Conservation (phyloP, 75 land plant species). For the Cupressus sempervirens region DNA sequence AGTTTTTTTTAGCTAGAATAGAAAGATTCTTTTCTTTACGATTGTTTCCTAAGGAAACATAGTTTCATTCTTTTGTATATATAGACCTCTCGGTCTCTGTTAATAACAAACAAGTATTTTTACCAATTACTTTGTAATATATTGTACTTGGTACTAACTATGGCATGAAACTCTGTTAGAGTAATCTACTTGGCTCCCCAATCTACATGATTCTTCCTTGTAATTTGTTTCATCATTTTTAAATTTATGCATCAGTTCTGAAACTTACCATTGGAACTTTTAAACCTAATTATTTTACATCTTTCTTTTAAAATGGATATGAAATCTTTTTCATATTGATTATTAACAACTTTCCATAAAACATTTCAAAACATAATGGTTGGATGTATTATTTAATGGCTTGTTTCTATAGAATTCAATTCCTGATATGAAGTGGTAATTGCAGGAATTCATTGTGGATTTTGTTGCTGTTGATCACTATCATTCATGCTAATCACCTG, state of each 20-base stretch:
- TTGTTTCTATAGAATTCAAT: neutral
- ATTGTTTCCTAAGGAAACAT: too few relatives aligned
- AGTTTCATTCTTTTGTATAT: too few relatives aligned
- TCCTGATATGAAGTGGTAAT: constrained; percentile 1
- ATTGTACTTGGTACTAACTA: neutral
- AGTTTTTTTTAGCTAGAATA: too few relatives aligned
- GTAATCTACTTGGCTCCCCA: neutral
- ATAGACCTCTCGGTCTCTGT: too few relatives aligned
- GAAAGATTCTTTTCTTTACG: too few relatives aligned
- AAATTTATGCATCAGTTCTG: neutral
- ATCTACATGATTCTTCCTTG: neutral
- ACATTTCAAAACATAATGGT: neutral
- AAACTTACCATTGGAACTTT: neutral
- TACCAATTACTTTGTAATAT: too few relatives aligned
- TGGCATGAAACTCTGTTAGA: neutral
- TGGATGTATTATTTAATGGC: neutral
- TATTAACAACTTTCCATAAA: neutral
- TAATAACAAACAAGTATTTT: too few relatives aligned
- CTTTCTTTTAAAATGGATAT: neutral
- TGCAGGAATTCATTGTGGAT: constrained; percentile 96
- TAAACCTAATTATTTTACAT: neutral
- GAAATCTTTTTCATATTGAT: too few relatives aligned
- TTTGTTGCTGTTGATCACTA: constrained; percentile 80
- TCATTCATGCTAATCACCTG: constrained; percentile 41
- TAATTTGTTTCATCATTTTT: neutral